A percentile compares a stretch with the other conserved stretches of the same genome.
phyloP scores from a whole-genome alignment of 805 yeast genomes.

The Yamadazyma ubonensis region DNA sequence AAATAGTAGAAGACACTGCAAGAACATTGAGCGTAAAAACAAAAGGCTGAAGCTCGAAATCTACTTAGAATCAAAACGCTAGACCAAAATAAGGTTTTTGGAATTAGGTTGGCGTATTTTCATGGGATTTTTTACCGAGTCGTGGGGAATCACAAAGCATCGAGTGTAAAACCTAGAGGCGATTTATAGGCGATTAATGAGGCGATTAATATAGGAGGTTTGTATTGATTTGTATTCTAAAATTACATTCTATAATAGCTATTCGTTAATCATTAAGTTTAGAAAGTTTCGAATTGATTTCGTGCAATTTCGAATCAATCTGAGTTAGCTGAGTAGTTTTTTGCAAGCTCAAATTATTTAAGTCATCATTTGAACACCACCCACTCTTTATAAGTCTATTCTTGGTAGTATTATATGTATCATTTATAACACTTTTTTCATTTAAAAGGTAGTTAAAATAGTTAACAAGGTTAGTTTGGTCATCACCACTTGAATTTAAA shows the following conservation, averaged over 20 bases:
- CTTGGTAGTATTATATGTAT: conserved; percentile 35
- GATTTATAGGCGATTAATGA: no score
- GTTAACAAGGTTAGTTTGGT: conserved; percentile 18
- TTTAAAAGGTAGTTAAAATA: conserved; percentile 32
- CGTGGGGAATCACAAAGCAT: background rate
- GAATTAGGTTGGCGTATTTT: background rate
- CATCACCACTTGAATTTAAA: conserved; percentile 15
- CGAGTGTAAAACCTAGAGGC: background rate
- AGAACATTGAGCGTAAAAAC: conserved; percentile 14
- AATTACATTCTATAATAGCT: conserved; percentile 9
- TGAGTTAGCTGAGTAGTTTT: conserved; percentile 36
- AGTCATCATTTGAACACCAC: conserved; percentile 44
- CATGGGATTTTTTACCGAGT: background rate
- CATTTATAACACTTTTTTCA: conserved; percentile 33
- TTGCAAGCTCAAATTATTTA: conserved; percentile 39
- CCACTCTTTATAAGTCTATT: conserved; percentile 34
- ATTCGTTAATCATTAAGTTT: conserved; percentile 10
- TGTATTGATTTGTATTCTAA: conserved; percentile 1
- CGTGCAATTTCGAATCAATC: conserved; percentile 36
- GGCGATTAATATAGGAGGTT: background rate
- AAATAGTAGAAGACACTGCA: conserved; percentile 64
- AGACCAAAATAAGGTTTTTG: background rate
- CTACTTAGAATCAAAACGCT: background rate
- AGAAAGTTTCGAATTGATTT: conserved; percentile 36
- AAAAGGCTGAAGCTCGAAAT: conserved; percentile 4